Evolutionary conservation across 495 filamentous ascomycete genomes (phyloP), one percentile per base, ranked within the genome.

Genomic region (Neurospora sp.): DNA sequence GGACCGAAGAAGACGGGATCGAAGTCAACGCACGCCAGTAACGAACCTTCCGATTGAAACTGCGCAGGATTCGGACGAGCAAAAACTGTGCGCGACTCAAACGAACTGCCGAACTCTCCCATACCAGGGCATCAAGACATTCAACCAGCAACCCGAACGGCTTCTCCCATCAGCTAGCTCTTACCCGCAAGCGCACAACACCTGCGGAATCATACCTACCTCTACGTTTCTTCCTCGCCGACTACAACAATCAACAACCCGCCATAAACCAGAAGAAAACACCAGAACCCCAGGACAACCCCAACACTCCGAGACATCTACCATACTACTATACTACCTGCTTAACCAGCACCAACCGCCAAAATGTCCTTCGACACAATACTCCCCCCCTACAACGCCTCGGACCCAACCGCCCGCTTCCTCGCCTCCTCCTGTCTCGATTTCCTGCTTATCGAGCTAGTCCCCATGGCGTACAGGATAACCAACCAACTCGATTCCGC

Each of bases 401-500:
- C 89, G 46, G 94, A 97, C 81, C 91, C 93, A 2, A 86, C 86
- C 74, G 90, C 92, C 42, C 90, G 89, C 70, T 92, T 94, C 83
- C 84, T 97, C 69, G 90, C 86, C 80, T 88, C 91, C 41, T 93
- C 95, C 40, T 92, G 91, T 74, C 88, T 98, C 71, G 96, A 99
- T 78, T 90, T 99, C 73, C 89, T 99, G 16, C 87, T 99, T 73
- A 98, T 99, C 77, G 96, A 99, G 83, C 86, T 99, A 69, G 96
- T 99, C 37, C 96, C 96, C 61, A 91, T 97, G 88, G 92, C 96
- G 4, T 93, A 96, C 80, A 89, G 96, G 70, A 81, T 98, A 39
- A 87, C 89, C 14, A 82, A 84, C 77, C 84, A 91, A 74, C 81
- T 91, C 8, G 85, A 87, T 70, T 76, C 78, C 38, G 75, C 78